Evolutionary conservation across 257 asterid species (phyloP), one percentile per base, ranked within the genome.

Genomic region (Lithospermum erythrorhizon): DNA sequence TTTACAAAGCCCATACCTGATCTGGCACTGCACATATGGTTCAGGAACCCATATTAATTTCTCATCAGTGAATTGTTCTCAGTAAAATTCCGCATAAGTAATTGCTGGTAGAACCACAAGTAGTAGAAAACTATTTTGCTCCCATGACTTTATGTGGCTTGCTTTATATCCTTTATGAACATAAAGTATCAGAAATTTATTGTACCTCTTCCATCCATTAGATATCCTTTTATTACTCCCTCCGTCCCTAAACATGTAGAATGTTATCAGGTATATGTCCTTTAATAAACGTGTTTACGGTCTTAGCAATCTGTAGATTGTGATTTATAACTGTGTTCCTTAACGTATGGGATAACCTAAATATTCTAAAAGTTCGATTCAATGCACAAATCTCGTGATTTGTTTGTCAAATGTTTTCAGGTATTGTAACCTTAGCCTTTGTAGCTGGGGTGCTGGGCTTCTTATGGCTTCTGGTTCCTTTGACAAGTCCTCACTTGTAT

Each of bases 381-480:
- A 37, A 1, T 37, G 48, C 48, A 37, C 15, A 19, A 21, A 7
- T 54, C 32, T 22, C 56, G 55, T 37, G 37, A 15, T 3, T 56
- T 35, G 37, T 9, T 29, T 67, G 23, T 69, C 24, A 6, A 11
- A 3, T 69, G 17, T 59, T 75, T 70, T 52, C 90, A 90, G 97
- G 95, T 53, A 52, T 75, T 37, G 82, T 77, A 41, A 69, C 69
- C 9, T 69, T 80, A 63, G 87, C 79, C 21, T 81, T 78, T 74
- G 35, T 75, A n/a, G 70, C 76, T 14, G 97, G 95, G 57, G 22
- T 68, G 69, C 49, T 84, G 69, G 83, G 88, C 56, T 90, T 87
- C 83, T 19, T 77, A 37, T 77, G 79, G 80, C 73, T 84, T 74
- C 87, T 90, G 19, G 83, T 80, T 62, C 95, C 93, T 0, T 62